Conservation (phyloP, 2,329 filamentous ascomycete species). For the Ophidiomyces ophidiicola region DNA sequence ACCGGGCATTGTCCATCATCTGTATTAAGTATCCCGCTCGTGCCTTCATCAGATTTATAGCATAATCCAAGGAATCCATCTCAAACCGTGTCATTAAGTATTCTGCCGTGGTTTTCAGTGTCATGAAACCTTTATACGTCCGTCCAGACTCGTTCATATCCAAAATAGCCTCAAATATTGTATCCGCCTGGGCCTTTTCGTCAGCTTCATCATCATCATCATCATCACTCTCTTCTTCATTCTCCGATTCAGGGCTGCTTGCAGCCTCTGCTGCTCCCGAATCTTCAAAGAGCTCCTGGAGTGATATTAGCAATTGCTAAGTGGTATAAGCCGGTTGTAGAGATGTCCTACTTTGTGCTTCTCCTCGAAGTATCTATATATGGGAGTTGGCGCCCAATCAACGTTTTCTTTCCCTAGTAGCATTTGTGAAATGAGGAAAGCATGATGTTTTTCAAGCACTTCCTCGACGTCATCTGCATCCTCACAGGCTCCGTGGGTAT, state of each 20-base stretch:
- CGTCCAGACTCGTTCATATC: conserved; percentile 31
- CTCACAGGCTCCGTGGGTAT: conserved; percentile 32
- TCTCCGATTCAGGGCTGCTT: conserved; percentile 4
- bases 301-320: background rate
- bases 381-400: conserved; percentile 34
- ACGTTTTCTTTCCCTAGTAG: conserved; percentile 34
- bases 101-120: conserved; percentile 25
- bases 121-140: conserved; percentile 24
- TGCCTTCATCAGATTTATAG: conserved; percentile 26
- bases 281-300: conserved; percentile 11
- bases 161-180: conserved; percentile 28
- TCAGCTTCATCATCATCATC: conserved; percentile 12
- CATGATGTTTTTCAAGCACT: conserved; percentile 34
- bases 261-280: conserved; percentile 12
- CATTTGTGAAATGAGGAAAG: conserved; percentile 38
- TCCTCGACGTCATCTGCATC: conserved; percentile 37
- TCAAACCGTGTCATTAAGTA: conserved; percentile 27
- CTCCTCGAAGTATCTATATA: conserved; percentile 34
- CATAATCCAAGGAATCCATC: conserved; percentile 26
- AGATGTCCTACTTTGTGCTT: conserved; percentile 29
- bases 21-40: conserved; percentile 25
- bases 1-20: conserved; percentile 29
- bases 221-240: conserved; percentile 14
- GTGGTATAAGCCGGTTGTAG: background rate
- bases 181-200: conserved; percentile 26